Evolutionary conservation across 2,329 filamentous ascomycete genomes (phyloP), one percentile per base, ranked within the genome.

Genomic region (Aspergillus ruber): DNA sequence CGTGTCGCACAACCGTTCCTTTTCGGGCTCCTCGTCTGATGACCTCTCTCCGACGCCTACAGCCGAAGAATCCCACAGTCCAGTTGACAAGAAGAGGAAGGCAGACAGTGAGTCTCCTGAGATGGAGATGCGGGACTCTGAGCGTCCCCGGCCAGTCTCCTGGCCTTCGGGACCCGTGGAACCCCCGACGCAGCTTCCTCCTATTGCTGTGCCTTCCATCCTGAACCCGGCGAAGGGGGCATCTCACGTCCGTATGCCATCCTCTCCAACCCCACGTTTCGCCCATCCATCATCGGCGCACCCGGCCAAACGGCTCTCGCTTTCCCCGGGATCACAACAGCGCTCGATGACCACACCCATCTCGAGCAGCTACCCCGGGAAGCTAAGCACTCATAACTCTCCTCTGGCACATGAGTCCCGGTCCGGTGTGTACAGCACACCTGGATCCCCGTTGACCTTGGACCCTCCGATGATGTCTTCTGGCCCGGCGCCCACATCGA

Each of bases 191-290:
- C 58, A 60, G 39, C 59, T 63, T 39, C 64, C 68, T 36, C 62
- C 67, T 21, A 65, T 70, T 50, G 68, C 65, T 8, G 66, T 72
- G n/a, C 66, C 68, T 48, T 59, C 68, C 9, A 71, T 72, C 47
- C 51, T 72, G 50, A 72, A 72, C 42, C 66, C 64, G 9, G 58
- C 67, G 4, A 51, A 61, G 18, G 61, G 62, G 44, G 44, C 57
- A 25, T 55, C 60, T 43, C 64, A 60, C 43, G 55, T 56, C 9
- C 60, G 56, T 15, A 56, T 60, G 25, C 58, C 59, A 17, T 65
- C 63, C 6, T 64, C 64, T 9, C 61, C 65, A 4, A 50, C 55
- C 18, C 48, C 55, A 18, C 58, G 59, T 29, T 46, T 63, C 9
- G 57, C 55, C 8, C 58, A 29, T 47, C 56, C 2, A 50, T 54